Evolutionary conservation across 768 basidiomycete species (phyloP).

Genomic region (Rhodotorula paludigena): DNA sequence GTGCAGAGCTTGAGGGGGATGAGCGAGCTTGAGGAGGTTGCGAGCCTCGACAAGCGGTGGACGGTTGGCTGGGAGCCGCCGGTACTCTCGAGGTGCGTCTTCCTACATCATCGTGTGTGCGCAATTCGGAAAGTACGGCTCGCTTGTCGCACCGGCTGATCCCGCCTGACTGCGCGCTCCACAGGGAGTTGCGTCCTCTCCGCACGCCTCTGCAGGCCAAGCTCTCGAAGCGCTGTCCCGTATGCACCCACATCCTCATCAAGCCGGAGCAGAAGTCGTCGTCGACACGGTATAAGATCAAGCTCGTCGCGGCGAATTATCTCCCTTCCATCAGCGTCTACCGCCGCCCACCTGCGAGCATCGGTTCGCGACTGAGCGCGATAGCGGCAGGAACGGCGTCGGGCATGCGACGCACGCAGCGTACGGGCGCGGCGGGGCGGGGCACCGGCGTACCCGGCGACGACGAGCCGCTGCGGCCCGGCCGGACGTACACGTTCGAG

Average conservation of each 20-base stretch:
- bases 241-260: constrained; percentile 91
- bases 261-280: constrained; percentile 97
- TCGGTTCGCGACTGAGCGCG: constrained; percentile 31
- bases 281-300: constrained; percentile 92
- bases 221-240: constrained; percentile 88
- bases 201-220: constrained; percentile 91
- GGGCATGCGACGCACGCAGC: constrained; percentile 20
- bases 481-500: constrained; percentile 79
- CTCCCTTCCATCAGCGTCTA: constrained; percentile 75
- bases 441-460: constrained; percentile 40
- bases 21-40: constrained; percentile 55
- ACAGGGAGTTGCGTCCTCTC: constrained; percentile 74
- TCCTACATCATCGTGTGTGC: too few species aligned
- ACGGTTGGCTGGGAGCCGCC: constrained; percentile 69
- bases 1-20: constrained; percentile 62
- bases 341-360: constrained; percentile 46
- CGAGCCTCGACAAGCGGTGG: constrained; percentile 74
- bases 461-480: constrained; percentile 58
- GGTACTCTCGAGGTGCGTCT: constrained; percentile 61
- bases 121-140: too few species aligned
- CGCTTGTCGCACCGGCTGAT: not conserved
- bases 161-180: not conserved
- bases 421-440: constrained; percentile 50
- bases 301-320: constrained; percentile 91
- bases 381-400: constrained; percentile 36